A percentile compares a stretch with the other conserved stretches of the same genome.
phyloP scores from a whole-genome alignment of 768 basidiomycete species.

The Ramaria rubella region DNA sequence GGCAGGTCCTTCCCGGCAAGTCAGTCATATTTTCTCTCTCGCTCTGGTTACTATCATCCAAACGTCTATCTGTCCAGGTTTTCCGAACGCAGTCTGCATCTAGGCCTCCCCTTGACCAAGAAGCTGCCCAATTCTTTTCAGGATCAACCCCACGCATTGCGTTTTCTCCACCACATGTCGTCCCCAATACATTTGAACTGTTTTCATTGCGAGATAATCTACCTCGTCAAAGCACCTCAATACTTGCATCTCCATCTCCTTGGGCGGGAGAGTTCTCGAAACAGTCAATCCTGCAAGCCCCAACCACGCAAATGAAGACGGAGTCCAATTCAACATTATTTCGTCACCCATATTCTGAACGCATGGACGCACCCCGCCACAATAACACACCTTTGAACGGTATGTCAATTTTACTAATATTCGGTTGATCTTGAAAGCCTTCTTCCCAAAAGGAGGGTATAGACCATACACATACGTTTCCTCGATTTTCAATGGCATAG shows the following conservation, averaged over 20 bases:
- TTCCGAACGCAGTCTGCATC: slow-evolving; percentile 52
- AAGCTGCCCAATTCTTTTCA: slow-evolving; percentile 67
- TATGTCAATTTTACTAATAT: neutral
- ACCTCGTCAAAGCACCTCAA: slow-evolving; percentile 11
- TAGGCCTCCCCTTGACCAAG: slow-evolving; percentile 44
- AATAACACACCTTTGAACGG: neutral
- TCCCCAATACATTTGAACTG: slow-evolving; percentile 49
- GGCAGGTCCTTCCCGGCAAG: slow-evolving; percentile 59
- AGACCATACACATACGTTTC: neutral
- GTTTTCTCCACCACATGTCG: slow-evolving; percentile 29
- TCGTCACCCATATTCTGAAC: neutral
- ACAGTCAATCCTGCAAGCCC: slow-evolving; percentile 31
- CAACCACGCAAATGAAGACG: slow-evolving; percentile 15
- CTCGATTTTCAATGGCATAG: neutral
- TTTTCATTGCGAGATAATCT: slow-evolving; percentile 23
- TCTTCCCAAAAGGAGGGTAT: neutral
- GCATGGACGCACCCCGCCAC: neutral
- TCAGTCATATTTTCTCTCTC: slow-evolving; percentile 25
- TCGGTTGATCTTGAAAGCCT: neutral
- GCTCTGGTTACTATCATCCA: slow-evolving; percentile 2
- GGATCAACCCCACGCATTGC: slow-evolving; percentile 20
- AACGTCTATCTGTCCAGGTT: slow-evolving; percentile 29
- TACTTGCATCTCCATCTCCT: slow-evolving; percentile 27
- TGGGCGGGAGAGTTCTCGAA: slow-evolving; percentile 63
- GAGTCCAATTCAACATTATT: neutral